Evolutionary conservation across 2,329 filamentous ascomycete species (phyloP), one percentile per base, ranked within the genome.

Genomic region (Thermothelomyces thermophilus): DNA sequence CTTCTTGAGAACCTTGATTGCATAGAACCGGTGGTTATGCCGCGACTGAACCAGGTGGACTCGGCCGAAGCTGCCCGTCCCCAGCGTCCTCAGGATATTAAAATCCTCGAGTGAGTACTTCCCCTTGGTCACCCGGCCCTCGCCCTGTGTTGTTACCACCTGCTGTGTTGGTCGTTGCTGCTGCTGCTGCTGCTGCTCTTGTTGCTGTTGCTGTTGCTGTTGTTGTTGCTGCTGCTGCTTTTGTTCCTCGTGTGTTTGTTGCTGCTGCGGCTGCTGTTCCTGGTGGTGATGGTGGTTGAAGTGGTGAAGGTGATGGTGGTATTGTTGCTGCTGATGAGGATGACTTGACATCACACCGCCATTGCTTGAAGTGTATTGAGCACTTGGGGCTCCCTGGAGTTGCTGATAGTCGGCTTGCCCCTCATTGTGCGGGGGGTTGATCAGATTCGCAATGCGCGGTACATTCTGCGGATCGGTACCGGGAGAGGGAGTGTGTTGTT

Each of bases 1-100:
- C 78, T 98, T 98, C 70, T 98, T 98, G 70, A 98, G 73, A 58
- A 98, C 93, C 73, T 98, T 98, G 70, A 98, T 85, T 40, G 93
- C 93, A 71, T 98, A 98, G 75, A 90, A 98, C 55, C 93, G 84
- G 71, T 95, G 87, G 69, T 98, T 98, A 73, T 98, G 93, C 70
- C 90, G 93, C 58, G 90, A 96, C 72, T 97, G 93, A 46, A 97
- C 93, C 53, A 98, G 75, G 66, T 98, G 93, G 39, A 98, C 93
- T 59, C 93, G 81, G 40, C 93, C 93, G 70, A 98, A 98, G 69
- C 90, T 96, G 64, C 93, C 93, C 30, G 93, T 98, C 45, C 93
- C 93, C 56, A 98, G 76, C 33, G 93, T 98, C 61, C 93, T 82
- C 71, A 90, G 80, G 58, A 98, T 84, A 54, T 84, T 77, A 65